phyloP scores from a whole-genome alignment of 345 rosid species.

The Syzygium aqueum region DNA sequence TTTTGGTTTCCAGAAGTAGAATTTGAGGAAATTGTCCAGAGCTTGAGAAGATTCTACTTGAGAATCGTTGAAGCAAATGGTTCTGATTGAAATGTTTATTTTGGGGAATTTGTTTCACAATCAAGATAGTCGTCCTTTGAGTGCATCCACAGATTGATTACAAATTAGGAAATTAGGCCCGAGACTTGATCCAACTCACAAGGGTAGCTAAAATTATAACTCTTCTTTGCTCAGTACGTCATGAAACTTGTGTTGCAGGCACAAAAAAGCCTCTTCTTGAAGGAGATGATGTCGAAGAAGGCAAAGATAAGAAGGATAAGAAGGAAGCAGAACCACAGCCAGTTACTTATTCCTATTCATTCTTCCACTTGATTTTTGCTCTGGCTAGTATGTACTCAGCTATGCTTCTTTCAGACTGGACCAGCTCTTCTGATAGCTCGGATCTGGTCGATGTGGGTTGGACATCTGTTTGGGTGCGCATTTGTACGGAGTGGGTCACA shows the following conservation, averaged over 20 bases:
- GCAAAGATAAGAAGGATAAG: slow-evolving; percentile 46
- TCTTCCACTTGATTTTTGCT: slow-evolving; percentile 92
- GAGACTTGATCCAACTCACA: not conserved
- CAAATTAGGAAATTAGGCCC: not conserved
- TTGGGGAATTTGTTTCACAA: not conserved
- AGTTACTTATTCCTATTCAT: slow-evolving; percentile 74
- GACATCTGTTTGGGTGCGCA: slow-evolving; percentile 97
- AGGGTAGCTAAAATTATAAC: not conserved
- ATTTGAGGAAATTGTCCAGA: not conserved
- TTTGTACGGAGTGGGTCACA: slow-evolving; percentile 86
- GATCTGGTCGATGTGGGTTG: slow-evolving; percentile 87
- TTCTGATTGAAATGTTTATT: not conserved
- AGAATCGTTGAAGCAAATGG: not conserved
- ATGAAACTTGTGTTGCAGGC: slow-evolving; percentile 26
- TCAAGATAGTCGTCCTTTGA: not conserved
- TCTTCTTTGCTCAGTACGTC: not conserved
- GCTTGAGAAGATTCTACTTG: not conserved
- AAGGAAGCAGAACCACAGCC: slow-evolving; percentile 42
- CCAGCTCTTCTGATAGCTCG: slow-evolving; percentile 61
- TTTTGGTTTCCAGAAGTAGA: not conserved
- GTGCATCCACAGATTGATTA: not conserved
- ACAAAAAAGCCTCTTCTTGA: slow-evolving; percentile 57
- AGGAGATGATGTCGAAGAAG: slow-evolving; percentile 55
- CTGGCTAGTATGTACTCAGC: slow-evolving; percentile 96
- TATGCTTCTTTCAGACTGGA: slow-evolving; percentile 98